These are phyloP conservation scores for Phytopythium montanum DNA, from an alignment of 352 stramenopile species.

Conservation along the genomic window DNA sequence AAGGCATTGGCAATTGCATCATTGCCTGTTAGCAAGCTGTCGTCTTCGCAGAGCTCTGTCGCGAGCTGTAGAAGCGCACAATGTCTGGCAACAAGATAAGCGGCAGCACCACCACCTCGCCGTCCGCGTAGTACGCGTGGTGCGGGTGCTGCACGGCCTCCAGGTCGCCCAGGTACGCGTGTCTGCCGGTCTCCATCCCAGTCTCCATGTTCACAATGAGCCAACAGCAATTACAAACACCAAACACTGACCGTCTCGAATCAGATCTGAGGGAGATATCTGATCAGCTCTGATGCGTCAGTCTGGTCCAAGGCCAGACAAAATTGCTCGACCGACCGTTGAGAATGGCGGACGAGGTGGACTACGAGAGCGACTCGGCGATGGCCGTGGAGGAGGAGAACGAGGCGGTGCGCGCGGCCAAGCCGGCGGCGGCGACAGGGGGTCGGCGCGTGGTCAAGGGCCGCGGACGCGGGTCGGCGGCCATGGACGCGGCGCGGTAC, in stretches of 20 bases:
- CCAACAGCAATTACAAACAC: too few relatives aligned
- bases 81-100: slow-evolving; percentile 75
- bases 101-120: slow-evolving; percentile 49
- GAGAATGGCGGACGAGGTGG: slow-evolving; percentile 77
- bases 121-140: slow-evolving; percentile 44
- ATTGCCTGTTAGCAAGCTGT: neutral
- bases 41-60: neutral
- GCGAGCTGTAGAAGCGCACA: slow-evolving; percentile 26
- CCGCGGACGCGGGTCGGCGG: slow-evolving; percentile 52
- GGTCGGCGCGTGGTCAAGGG: slow-evolving; percentile 60
- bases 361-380: slow-evolving; percentile 87
- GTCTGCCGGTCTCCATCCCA: slow-evolving; percentile 10
- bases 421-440: slow-evolving; percentile 7
- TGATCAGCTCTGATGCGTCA: too few relatives aligned
- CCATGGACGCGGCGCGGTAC: slow-evolving; percentile 78
- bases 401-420: slow-evolving; percentile 21
- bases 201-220: too few relatives aligned
- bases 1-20: neutral
- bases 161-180: slow-evolving; percentile 75
- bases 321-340: neutral
- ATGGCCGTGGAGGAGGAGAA: slow-evolving; percentile 82
- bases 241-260: too few relatives aligned
- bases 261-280: too few relatives aligned
- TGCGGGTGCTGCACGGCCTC: slow-evolving; percentile 50
- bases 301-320: too few relatives aligned